A percentile compares a stretch with the other conserved stretches of the same genome.
These are phyloP conservation scores for Leucocoprinus birnbaumii DNA, from an alignment of 768 basidiomycete species.

Conservation along the genomic window DNA sequence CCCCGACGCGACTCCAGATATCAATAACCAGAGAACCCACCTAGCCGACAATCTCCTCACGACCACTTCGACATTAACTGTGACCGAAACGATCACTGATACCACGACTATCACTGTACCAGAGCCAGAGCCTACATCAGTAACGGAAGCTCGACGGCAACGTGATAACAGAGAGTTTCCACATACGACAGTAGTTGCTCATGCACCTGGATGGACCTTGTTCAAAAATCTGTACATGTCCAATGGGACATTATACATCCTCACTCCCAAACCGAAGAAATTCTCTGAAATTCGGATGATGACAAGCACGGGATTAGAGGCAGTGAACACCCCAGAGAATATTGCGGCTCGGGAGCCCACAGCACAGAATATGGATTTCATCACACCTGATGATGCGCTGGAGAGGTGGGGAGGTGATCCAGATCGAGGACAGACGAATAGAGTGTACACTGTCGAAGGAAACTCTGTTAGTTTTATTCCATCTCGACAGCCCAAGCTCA, in stretches of 20 bases:
- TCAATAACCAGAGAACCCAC: neutral
- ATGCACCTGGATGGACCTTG: slow-evolving; percentile 83
- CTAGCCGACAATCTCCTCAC: neutral
- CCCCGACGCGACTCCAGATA: neutral
- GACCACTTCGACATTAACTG: slow-evolving; percentile 3
- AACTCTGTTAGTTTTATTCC: slow-evolving; percentile 60
- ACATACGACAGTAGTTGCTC: slow-evolving; percentile 54
- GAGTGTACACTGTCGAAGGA: slow-evolving; percentile 62
- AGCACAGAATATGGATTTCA: slow-evolving; percentile 53
- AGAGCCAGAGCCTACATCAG: neutral
- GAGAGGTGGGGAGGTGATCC: slow-evolving; percentile 53
- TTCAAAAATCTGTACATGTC: slow-evolving; percentile 84
- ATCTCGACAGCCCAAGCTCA: no score
- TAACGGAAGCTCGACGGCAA: slow-evolving; percentile 11
- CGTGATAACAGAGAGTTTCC: slow-evolving; percentile 33
- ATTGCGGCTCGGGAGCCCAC: slow-evolving; percentile 68
- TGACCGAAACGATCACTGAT: slow-evolving; percentile 6
- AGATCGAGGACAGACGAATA: slow-evolving; percentile 15
- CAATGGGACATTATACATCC: slow-evolving; percentile 75
- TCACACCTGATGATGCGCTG: slow-evolving; percentile 58
- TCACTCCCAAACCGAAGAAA: slow-evolving; percentile 33
- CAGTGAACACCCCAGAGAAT: slow-evolving; percentile 60
- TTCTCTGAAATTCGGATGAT: slow-evolving; percentile 54
- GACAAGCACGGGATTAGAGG: slow-evolving; percentile 63
- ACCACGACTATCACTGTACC: neutral